A percentile compares a stretch with the other conserved stretches of the same genome.
phyloP scores from a whole-genome alignment of 2,329 filamentous ascomycete genomes.

The Biscogniauxia mediterranea region DNA sequence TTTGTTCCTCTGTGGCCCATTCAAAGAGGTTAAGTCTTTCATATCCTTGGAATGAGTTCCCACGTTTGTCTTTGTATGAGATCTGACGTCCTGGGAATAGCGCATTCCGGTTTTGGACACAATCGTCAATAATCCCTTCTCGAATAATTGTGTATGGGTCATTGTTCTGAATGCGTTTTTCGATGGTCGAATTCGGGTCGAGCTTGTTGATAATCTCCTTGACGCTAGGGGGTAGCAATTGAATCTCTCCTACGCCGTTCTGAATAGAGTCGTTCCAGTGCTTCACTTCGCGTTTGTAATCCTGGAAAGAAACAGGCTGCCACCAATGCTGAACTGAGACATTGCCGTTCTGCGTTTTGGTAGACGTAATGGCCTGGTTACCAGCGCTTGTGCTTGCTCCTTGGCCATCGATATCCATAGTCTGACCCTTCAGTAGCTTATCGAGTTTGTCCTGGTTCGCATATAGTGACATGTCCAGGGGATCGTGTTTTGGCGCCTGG shows the following conservation, averaged over 20 bases:
- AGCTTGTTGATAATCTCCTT: slow-evolving; percentile 33
- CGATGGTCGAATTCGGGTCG: slow-evolving; percentile 27
- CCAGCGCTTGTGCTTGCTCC: not conserved
- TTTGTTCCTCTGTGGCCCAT: slow-evolving; percentile 31
- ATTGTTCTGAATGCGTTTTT: slow-evolving; percentile 10
- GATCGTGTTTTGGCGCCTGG: not conserved
- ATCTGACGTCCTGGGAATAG: slow-evolving; percentile 38
- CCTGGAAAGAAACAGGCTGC: slow-evolving; percentile 21
- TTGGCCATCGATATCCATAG: not conserved
- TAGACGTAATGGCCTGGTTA: not conserved
- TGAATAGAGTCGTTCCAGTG: slow-evolving; percentile 21
- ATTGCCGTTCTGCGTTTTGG: not conserved
- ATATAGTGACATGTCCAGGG: slow-evolving; percentile 13
- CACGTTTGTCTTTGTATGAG: slow-evolving; percentile 21
- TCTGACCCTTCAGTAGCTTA: not conserved
- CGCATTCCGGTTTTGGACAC: slow-evolving; percentile 41
- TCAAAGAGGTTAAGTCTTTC: slow-evolving; percentile 30
- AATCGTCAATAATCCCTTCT: slow-evolving; percentile 42
- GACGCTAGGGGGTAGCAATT: slow-evolving; percentile 22
- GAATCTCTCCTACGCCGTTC: slow-evolving; percentile 22
- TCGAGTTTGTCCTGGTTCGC: not conserved
- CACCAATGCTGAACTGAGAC: slow-evolving; percentile 12
- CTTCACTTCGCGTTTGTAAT: slow-evolving; percentile 14
- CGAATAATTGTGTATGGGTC: slow-evolving; percentile 33
- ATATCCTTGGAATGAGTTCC: slow-evolving; percentile 18